Percentiles rank a stretch among this genome's conserved stretches.
Evolutionary conservation across 345 rosid genomes (phyloP).

Genomic region (Eucalyptus regnans): DNA sequence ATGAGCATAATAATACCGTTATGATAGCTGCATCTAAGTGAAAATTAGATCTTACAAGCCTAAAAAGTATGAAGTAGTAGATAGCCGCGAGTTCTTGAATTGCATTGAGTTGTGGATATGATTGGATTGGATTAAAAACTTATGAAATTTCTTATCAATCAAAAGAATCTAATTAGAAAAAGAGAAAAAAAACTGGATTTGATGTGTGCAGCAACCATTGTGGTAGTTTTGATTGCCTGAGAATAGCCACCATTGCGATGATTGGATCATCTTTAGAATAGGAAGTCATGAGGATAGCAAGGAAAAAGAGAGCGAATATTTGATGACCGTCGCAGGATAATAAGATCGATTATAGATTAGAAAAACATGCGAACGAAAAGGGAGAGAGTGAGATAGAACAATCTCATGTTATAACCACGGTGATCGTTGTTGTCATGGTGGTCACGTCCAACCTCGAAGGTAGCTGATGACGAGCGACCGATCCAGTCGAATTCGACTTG

Average conservation of each 20-base stretch:
- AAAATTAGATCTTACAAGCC: not conserved
- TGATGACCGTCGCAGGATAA: not conserved
- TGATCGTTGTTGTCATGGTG: not conserved
- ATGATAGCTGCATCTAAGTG: not conserved
- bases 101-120: not conserved
- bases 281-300: not conserved
- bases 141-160: not conserved
- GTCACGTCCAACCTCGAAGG: not conserved
- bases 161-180: no score
- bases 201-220: not conserved
- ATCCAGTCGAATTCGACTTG: not conserved
- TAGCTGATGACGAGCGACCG: not conserved
- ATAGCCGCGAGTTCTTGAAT: fast-evolving
- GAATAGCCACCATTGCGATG: not conserved
- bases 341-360: no score
- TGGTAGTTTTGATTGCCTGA: not conserved
- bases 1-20: not conserved
- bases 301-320: not conserved
- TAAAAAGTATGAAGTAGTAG: not conserved
- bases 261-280: not conserved
- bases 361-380: not conserved
- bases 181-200: not conserved
- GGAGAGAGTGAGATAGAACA: not conserved
- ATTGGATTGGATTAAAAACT: not conserved
- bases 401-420: not conserved